Conservation (phyloP, 2,329 filamentous ascomycete genomes). For the Neoascochyta sp. region DNA sequence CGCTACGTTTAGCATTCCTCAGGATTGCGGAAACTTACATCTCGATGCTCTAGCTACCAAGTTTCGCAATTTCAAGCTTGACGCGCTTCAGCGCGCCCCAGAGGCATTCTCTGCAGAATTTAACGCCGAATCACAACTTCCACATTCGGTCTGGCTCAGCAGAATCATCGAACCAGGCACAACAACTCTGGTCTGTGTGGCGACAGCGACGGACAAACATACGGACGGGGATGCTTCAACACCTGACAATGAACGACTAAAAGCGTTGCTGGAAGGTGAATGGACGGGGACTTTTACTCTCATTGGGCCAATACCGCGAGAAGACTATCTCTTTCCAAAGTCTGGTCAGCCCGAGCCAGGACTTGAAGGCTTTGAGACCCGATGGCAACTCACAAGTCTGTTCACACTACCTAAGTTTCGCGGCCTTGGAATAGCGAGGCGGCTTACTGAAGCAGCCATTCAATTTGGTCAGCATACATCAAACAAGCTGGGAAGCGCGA, state of each 20-base stretch:
- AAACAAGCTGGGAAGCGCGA: neutral
- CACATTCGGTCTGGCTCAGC: slow-evolving; percentile 3
- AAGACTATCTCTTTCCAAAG: slow-evolving; percentile 1
- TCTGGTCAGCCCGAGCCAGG: slow-evolving; percentile 4
- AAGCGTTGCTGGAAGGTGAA: slow-evolving; percentile 1
- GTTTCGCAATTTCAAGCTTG: neutral
- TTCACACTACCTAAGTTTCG: slow-evolving; percentile 3
- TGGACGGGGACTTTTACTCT: slow-evolving; percentile 7
- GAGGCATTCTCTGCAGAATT: slow-evolving; percentile 2
- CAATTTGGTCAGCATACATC: slow-evolving; percentile 1
- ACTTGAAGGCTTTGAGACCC: slow-evolving; percentile 1
- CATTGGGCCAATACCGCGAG: slow-evolving; percentile 3
- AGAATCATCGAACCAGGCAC: slow-evolving; percentile 2
- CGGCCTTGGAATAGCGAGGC: slow-evolving; percentile 1
- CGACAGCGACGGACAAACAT: neutral
- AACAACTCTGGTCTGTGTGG: slow-evolving; percentile 3
- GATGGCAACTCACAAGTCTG: slow-evolving; percentile 6
- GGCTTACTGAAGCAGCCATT: slow-evolving; percentile 3
- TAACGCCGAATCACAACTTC: slow-evolving; percentile 1
- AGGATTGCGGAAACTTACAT: no score
- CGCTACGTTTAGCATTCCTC: no score
- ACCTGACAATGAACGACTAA: neutral
- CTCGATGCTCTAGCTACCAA: neutral
- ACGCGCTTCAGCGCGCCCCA: neutral
- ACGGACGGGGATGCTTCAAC: neutral